phyloP scores from a whole-genome alignment of 345 rosid genomes.

The Gossypium stocksii region DNA sequence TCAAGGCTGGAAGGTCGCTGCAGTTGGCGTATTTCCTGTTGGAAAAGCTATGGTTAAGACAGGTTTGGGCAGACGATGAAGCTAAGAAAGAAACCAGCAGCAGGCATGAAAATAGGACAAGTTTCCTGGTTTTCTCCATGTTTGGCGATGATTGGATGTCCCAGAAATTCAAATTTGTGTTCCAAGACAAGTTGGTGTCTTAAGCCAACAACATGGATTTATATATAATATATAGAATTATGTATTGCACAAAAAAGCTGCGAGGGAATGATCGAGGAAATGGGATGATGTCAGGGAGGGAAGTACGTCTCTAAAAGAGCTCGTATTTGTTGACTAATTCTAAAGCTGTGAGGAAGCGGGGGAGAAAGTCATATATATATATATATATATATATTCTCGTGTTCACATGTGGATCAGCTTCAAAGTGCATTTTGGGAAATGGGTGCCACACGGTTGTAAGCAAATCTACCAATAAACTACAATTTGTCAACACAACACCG shows the following conservation, averaged over 20 bases:
- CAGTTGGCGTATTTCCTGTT: slow-evolving; percentile 33
- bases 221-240: background rate
- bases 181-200: background rate
- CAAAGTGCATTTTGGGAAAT: background rate
- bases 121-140: slow-evolving; percentile 17
- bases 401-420: background rate
- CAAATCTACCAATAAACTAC: background rate
- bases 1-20: slow-evolving; percentile 38
- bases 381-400: background rate
- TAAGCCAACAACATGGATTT: background rate
- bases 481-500: background rate
- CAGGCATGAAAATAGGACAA: slow-evolving; percentile 15
- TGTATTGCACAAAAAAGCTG: background rate
- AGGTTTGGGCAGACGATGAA: slow-evolving; percentile 34
- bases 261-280: background rate
- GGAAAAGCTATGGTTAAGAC: slow-evolving; percentile 33
- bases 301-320: background rate
- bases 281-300: background rate
- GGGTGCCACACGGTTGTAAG: background rate
- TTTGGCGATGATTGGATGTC: background rate
- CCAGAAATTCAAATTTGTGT: background rate
- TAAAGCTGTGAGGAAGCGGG: background rate
- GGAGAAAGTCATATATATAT: background rate
- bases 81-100: slow-evolving; percentile 15
- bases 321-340: slow-evolving; percentile 9